phyloP scores from a whole-genome alignment of 495 filamentous ascomycete species.

The Annulohypoxylon stygium region DNA sequence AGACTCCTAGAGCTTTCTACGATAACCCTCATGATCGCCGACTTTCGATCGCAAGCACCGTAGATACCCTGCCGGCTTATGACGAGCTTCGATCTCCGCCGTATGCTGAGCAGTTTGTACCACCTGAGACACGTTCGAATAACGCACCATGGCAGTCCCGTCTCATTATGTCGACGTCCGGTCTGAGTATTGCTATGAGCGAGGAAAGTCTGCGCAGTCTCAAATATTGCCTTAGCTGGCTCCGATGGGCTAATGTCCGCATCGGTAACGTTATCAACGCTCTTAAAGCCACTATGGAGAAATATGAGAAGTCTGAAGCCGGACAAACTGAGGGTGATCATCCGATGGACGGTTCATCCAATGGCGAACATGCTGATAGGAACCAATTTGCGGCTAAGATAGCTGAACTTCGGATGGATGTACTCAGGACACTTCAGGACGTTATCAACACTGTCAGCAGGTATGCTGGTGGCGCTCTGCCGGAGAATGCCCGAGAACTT shows the following conservation, averaged over 20 bases:
- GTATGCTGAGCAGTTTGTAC: constrained; percentile 67
- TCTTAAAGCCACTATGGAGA: constrained; percentile 76
- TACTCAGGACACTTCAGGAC: constrained; percentile 79
- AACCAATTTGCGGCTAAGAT: constrained; percentile 70
- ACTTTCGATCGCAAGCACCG: constrained; percentile 61
- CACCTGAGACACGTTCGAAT: constrained; percentile 40
- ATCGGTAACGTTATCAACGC: constrained; percentile 76
- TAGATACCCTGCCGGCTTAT: constrained; percentile 82
- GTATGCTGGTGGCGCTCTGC: constrained; percentile 86
- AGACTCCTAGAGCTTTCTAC: constrained; percentile 46
- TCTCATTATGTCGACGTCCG: constrained; percentile 85
- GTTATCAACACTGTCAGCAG: constrained; percentile 83
- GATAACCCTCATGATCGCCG: constrained; percentile 55
- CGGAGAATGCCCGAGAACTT: constrained; percentile 82
- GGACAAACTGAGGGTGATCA: constrained; percentile 39
- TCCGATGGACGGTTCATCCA: constrained; percentile 36
- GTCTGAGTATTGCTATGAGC: constrained; percentile 86
- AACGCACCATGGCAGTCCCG: constrained; percentile 77
- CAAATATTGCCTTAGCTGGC: constrained; percentile 79
- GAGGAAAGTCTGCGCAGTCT: constrained; percentile 83
- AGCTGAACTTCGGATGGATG: constrained; percentile 75
- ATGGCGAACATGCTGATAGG: constrained; percentile 50
- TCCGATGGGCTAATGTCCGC: constrained; percentile 82
- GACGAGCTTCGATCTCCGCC: constrained; percentile 79
- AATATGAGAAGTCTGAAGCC: constrained; percentile 71